Base-by-base conservation (phyloP, 2,329 filamentous ascomycete species). In the Scopulariopsis brevicaulis region DNA sequence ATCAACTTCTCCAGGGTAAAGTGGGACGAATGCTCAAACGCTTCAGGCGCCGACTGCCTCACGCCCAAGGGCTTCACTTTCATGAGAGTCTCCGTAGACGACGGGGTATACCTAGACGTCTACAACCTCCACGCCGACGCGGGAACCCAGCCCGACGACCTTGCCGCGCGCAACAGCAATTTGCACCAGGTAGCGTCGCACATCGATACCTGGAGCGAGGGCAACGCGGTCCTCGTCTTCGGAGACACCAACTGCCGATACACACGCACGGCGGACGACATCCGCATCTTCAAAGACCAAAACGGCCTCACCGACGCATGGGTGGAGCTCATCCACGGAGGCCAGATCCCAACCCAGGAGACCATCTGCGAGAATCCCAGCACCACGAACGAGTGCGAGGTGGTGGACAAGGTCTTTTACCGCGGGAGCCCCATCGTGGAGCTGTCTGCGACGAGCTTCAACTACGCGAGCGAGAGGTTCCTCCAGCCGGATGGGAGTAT, bases 31-130 rank as follows among this genome's bases (percentile, higher is more conserved):
- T 86, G 84, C 69, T 81, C 78, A 59, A 68, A 81, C 64, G 75
- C 76, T 40, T 81, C 78, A 0, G 76, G 75, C 0, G 64, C 67
- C 1, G 85, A 88, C 67, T 87, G 85, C 65, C 70, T 87, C 61
- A 87, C 84, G 0, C 85, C 83, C 24, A 88, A 88, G 68, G 85
- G 85, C 15, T 87, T 86, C 67, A 86, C 83, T 1, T 82, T 83
- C 54, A 86, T 87, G 83, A 78, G 83, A 14, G 68, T 79, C 48
- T 69, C 74, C 22, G 63, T 86, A 15, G 75, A 73, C 10, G 71
- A 74, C 40, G 77, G 77, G 18, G 75, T 82, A 8, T 84, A 79
- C 60, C 68, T 85, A 25, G 84, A 87, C 66, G 71, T 81, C 8
- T 87, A 87, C 72, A 87, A 88, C 66, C 64, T 87, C 7, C 85